These are phyloP conservation scores for Jackrogersella multiformis DNA, from an alignment of 495 filamentous ascomycete species.

Conservation along the genomic window DNA sequence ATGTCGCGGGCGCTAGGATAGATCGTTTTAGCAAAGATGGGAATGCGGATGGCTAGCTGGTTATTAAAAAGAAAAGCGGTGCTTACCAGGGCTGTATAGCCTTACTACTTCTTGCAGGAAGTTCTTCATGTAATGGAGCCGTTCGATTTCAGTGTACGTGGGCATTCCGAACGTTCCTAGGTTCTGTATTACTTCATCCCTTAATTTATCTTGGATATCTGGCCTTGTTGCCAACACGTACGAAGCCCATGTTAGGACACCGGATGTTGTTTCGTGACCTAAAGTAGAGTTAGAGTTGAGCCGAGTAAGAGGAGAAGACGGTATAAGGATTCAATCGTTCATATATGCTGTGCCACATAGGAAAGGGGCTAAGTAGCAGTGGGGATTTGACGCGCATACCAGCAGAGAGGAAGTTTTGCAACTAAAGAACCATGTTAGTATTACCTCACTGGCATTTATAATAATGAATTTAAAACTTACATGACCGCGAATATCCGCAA, in stretches of 20 bases:
- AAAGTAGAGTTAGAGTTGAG: background rate
- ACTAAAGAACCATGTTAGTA: background rate
- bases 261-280: conserved; percentile 4
- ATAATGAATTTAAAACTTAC: background rate
- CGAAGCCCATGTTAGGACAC: conserved; percentile 2
- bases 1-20: background rate
- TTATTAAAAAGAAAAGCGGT: background rate
- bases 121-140: background rate
- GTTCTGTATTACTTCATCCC: background rate
- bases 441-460: background rate
- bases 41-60: too few species aligned
- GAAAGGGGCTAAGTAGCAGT: too few species aligned
- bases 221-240: background rate
- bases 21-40: background rate
- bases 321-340: background rate
- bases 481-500: conserved; percentile 2
- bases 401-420: conserved; percentile 5
- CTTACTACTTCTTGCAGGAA: background rate
- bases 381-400: background rate
- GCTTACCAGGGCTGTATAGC: background rate
- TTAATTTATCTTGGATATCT: conserved; percentile 1
- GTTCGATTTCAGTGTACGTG: background rate
- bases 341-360: background rate
- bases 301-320: background rate
- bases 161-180: conserved; percentile 1